These are phyloP conservation scores for Antitrichia curtipendula DNA, from an alignment of 225 moss, liverwort and hornwort genomes.

Conservation along the genomic window DNA sequence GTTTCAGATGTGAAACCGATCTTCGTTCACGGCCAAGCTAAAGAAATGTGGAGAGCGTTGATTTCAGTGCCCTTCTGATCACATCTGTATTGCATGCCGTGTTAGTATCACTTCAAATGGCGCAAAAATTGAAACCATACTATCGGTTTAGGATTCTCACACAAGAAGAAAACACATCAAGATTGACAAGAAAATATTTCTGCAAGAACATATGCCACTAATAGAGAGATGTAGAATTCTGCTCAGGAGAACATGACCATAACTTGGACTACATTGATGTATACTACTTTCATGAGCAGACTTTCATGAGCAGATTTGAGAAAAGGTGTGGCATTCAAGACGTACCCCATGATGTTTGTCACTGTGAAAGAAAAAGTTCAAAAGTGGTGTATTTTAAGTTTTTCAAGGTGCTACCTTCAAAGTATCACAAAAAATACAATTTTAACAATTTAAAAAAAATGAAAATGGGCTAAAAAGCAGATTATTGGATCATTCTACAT, in stretches of 20 bases:
- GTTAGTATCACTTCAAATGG: background rate
- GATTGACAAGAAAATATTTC: background rate
- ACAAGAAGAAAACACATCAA: background rate
- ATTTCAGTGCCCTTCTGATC: slow-evolving; percentile 24
- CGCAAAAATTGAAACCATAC: background rate
- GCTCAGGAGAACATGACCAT: background rate
- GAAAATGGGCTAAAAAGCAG: background rate
- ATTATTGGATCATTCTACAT: background rate
- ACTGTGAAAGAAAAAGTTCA: background rate
- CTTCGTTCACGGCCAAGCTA: background rate
- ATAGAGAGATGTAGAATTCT: background rate
- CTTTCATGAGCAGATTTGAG: background rate
- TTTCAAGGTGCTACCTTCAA: background rate
- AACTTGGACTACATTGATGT: background rate
- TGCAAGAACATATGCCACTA: background rate
- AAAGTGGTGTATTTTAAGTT: background rate
- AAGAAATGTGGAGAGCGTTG: slow-evolving; percentile 22
- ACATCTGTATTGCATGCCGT: background rate
- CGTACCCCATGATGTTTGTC: background rate
- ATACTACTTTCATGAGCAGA: background rate
- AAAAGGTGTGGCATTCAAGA: background rate
- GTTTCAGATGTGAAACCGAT: background rate
- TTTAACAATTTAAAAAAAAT: background rate
- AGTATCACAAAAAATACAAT: background rate
- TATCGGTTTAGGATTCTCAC: background rate